Evolutionary conservation across 257 asterid species (phyloP), one percentile per base, ranked within the genome.

Genomic region (Oldenlandia corymbosa): DNA sequence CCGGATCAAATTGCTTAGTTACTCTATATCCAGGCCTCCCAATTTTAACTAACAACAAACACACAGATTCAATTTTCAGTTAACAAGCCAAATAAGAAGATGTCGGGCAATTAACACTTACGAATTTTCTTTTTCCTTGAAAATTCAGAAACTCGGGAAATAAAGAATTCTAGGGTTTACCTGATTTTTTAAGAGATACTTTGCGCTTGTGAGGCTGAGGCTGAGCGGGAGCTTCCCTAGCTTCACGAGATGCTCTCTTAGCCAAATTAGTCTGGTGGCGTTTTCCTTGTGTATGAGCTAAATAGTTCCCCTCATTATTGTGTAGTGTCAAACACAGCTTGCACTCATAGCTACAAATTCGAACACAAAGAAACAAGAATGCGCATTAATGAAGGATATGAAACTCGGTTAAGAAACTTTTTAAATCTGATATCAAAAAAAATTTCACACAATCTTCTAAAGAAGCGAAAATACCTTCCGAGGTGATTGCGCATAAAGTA

Each of bases 221-320:
- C 82, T 90, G 99, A 73, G 95, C 90, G 0, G 99, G 99, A 7
- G 99, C 92, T 47, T 90, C 96, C 77, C 88, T 93, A 46, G 99
- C 97, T 76, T 93, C 99, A 11, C 97, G 95, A 52, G 99, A 95
- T 11, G 97, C 99, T 80, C 97, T 73, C 82, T 87, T 93, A 16
- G 99, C 99, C 85, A 93, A 81, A 83, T 93, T 93, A 66, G 97
- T 93, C 83, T 93, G 97, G 65, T 93, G 97, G 45, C 99, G 91
- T 78, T 93, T 93, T 70, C 99, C 99, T 74, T 90, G 99, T 4
- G 99, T 93, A 54, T 87, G 99, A 5, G 96, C 97, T 85, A 93
- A 80, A 81, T 90, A 93, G 65, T 93, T 93, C 36, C 99, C 99
- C 86, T 90, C 99, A 60, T 93, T 93, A 75, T 93, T 93, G 81